A percentile compares a stretch with the other conserved stretches of the same genome.
Evolutionary conservation across 2,329 filamentous ascomycete species (phyloP).

Genomic region (Leptographium lundbergii): DNA sequence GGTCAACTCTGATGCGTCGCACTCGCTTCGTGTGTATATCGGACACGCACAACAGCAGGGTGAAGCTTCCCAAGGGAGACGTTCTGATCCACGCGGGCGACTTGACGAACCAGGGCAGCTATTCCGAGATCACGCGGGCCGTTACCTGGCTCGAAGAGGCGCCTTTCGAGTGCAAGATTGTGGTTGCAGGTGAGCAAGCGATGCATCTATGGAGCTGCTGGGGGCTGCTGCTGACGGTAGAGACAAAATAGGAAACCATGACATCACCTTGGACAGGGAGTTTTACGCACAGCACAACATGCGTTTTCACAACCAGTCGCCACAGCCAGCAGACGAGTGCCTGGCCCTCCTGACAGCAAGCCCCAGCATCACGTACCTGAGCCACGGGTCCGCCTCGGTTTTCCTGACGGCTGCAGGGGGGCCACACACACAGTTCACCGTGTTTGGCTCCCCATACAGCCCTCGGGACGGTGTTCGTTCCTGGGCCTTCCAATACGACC

Average conservation of each 20-base stretch:
- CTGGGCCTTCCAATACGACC: slow-evolving; percentile 57
- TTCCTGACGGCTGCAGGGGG: slow-evolving; percentile 39
- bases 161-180: slow-evolving; percentile 57
- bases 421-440: slow-evolving; percentile 46
- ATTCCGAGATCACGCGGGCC: slow-evolving; percentile 27
- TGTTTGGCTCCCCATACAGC: slow-evolving; percentile 62
- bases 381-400: slow-evolving; percentile 42
- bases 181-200: slow-evolving; percentile 45
- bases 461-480: slow-evolving; percentile 28
- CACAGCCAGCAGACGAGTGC: slow-evolving; percentile 41
- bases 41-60: slow-evolving; percentile 58
- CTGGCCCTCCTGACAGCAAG: slow-evolving; percentile 40
- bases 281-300: slow-evolving; percentile 44
- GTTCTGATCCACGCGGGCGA: slow-evolving; percentile 68
- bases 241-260: slow-evolving; percentile 52
- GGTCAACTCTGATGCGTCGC: slow-evolving; percentile 17
- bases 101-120: slow-evolving; percentile 59
- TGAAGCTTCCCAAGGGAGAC: slow-evolving; percentile 57
- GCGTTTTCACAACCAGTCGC: slow-evolving; percentile 42
- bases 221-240: background rate
- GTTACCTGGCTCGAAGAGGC: slow-evolving; percentile 55
- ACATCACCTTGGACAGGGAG: slow-evolving; percentile 53
- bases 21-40: slow-evolving; percentile 64
- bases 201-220: background rate
- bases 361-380: slow-evolving; percentile 49